Conservation (phyloP, 2,329 filamentous ascomycete genomes). For the Fusarium hostae region DNA sequence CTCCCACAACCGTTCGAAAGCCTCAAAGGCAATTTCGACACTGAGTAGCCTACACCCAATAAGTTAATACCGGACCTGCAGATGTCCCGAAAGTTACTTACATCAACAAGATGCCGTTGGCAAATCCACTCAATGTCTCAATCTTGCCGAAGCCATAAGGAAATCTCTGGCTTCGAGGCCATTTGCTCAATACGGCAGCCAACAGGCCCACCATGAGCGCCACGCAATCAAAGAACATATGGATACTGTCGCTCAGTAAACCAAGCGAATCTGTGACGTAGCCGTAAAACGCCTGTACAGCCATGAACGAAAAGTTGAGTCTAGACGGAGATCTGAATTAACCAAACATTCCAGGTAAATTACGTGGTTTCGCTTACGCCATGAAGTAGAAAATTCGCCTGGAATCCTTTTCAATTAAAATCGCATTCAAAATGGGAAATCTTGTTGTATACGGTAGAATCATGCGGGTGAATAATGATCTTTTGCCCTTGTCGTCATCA, state of each 20-base stretch:
- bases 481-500: conserved; percentile 57
- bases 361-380: conserved; percentile 65
- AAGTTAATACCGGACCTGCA: conserved; percentile 21
- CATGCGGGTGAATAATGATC: conserved; percentile 77
- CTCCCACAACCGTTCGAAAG: conserved; percentile 85
- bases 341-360: conserved; percentile 21
- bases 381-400: conserved; percentile 98
- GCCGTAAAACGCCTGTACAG: conserved; percentile 92
- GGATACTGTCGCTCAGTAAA: conserved; percentile 95
- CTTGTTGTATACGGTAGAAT: conserved; percentile 75
- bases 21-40: conserved; percentile 95
- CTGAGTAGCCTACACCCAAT: conserved; percentile 77
- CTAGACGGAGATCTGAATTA: conserved; percentile 56
- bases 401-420: conserved; percentile 91
- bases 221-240: conserved; percentile 99
- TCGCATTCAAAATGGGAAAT: conserved; percentile 84
- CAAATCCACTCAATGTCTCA: conserved; percentile 94
- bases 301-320: conserved; percentile 95
- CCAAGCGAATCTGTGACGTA: conserved; percentile 93
- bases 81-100: conserved; percentile 54
- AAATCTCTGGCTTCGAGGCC: conserved; percentile 88
- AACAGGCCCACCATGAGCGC: conserved; percentile 90
- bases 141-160: conserved; percentile 98
- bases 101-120: conserved; percentile 95
- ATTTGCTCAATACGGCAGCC: conserved; percentile 95